A percentile compares a stretch with the other conserved stretches of the same genome.
Evolutionary conservation across 225 moss, liverwort and hornwort genomes (phyloP).

Genomic region (Polytrichum formosum): DNA sequence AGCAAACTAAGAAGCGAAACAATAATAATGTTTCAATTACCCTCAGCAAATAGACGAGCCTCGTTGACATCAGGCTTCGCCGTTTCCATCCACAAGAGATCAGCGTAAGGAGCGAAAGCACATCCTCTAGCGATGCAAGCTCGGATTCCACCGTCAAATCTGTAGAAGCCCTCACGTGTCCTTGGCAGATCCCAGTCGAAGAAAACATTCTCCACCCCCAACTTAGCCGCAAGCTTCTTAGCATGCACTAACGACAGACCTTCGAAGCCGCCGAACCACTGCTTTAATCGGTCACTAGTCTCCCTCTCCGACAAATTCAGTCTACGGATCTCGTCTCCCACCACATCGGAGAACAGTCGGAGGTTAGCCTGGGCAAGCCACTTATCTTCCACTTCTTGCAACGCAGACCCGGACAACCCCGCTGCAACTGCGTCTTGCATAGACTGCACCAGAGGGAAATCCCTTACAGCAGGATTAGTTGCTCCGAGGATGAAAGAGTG

Average conservation of each 20-base stretch:
- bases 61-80: slow-evolving; percentile 37
- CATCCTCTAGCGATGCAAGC: slow-evolving; percentile 35
- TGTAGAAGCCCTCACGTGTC: slow-evolving; percentile 40
- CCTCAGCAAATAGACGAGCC: slow-evolving; percentile 6
- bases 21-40: too few species aligned
- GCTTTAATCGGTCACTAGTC: slow-evolving; percentile 8
- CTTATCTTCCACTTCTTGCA: slow-evolving; percentile 28
- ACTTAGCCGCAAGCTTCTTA: slow-evolving; percentile 16
- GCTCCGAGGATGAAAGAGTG: slow-evolving; percentile 43
- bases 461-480: slow-evolving; percentile 31
- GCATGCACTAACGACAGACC: slow-evolving; percentile 21
- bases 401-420: slow-evolving; percentile 15
- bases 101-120: slow-evolving; percentile 39
- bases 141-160: slow-evolving; percentile 36
- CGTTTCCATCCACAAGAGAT: slow-evolving; percentile 51
- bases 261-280: slow-evolving; percentile 21
- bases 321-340: slow-evolving; percentile 27
- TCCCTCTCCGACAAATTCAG: slow-evolving; percentile 10
- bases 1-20: too few species aligned
- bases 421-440: slow-evolving; percentile 22
- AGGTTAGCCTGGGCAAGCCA: slow-evolving; percentile 28
- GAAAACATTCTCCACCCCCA: slow-evolving; percentile 31
- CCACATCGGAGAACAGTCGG: slow-evolving; percentile 23
- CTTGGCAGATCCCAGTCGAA: slow-evolving; percentile 46
- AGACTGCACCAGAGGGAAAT: slow-evolving; percentile 22